Evolutionary conservation across 345 rosid species (phyloP).

Genomic region (Kandelia obovata): DNA sequence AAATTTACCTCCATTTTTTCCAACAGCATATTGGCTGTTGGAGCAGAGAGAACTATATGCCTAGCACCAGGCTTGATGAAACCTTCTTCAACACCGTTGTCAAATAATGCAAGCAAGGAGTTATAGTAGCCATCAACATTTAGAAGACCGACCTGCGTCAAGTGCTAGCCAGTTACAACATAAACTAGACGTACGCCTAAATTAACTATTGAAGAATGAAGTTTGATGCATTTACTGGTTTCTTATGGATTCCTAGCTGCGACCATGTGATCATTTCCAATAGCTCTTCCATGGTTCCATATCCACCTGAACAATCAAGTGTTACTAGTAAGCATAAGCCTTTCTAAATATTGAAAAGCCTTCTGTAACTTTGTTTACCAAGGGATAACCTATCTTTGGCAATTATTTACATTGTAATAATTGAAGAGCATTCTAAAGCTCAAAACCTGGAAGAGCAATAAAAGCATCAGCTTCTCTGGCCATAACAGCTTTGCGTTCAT

Average conservation of each 20-base stretch:
- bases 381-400: conserved; percentile 2
- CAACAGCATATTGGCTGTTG: conserved; percentile 81
- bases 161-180: conserved; percentile 2
- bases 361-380: no score
- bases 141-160: conserved; percentile 76
- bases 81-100: conserved; percentile 90
- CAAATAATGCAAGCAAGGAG: conserved; percentile 72
- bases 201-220: conserved; percentile 12
- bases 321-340: conserved; percentile 1
- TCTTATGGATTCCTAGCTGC: conserved; percentile 91
- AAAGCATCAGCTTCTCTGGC: conserved; percentile 95
- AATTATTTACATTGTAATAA: conserved; percentile 7
- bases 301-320: conserved; percentile 60
- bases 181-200: neutral
- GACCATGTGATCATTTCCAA: conserved; percentile 98
- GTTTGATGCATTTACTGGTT: conserved; percentile 57
- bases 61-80: conserved; percentile 88
- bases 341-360: conserved; percentile 6
- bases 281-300: conserved; percentile 95
- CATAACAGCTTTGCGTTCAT: conserved; percentile 94
- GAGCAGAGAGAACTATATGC: conserved; percentile 72
- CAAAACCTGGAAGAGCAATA: conserved; percentile 88
- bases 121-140: conserved; percentile 93
- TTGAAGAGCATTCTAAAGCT: conserved; percentile 5
- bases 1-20: conserved; percentile 81